Evolutionary conservation across 2,329 filamentous ascomycete species (phyloP).

Genomic region (Diaporthe sp.): DNA sequence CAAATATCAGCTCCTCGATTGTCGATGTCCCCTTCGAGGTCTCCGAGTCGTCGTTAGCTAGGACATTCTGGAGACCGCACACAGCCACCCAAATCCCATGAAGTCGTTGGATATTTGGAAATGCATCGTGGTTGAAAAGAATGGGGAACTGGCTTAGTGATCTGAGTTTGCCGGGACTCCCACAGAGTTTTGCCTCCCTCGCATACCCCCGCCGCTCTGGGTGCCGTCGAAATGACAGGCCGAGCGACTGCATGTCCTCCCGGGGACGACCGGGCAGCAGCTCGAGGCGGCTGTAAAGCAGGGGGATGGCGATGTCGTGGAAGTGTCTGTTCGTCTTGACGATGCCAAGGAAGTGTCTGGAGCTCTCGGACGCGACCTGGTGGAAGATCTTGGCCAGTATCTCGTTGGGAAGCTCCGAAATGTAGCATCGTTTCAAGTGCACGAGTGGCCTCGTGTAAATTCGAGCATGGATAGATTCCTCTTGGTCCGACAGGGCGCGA

Average conservation of each 20-base stretch:
- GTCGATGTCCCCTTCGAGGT: background rate
- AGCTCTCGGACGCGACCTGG: background rate
- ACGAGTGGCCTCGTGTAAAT: background rate
- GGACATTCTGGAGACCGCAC: background rate
- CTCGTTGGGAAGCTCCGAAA: background rate
- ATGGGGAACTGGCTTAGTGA: conserved; percentile 3
- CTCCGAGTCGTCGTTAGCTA: background rate
- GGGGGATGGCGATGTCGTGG: conserved; percentile 2
- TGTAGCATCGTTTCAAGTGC: background rate
- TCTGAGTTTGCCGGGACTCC: background rate
- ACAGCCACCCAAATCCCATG: background rate
- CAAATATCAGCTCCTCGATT: conserved; percentile 11
- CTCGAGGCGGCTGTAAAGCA: conserved; percentile 1
- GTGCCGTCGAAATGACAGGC: conserved; percentile 16
- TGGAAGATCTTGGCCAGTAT: conserved; percentile 7
- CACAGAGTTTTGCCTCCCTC: conserved; percentile 6
- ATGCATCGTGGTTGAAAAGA: background rate
- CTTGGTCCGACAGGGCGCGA: conserved; percentile 6
- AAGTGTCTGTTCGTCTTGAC: background rate
- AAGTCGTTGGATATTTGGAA: background rate
- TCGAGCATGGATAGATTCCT: conserved; percentile 1
- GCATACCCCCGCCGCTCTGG: conserved; percentile 6
- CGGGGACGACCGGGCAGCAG: conserved; percentile 4
- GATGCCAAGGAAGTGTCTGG: background rate
- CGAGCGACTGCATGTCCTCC: conserved; percentile 13